These are phyloP conservation scores for Asclepias syriaca DNA, from an alignment of 257 asterid species.

Conservation along the genomic window DNA sequence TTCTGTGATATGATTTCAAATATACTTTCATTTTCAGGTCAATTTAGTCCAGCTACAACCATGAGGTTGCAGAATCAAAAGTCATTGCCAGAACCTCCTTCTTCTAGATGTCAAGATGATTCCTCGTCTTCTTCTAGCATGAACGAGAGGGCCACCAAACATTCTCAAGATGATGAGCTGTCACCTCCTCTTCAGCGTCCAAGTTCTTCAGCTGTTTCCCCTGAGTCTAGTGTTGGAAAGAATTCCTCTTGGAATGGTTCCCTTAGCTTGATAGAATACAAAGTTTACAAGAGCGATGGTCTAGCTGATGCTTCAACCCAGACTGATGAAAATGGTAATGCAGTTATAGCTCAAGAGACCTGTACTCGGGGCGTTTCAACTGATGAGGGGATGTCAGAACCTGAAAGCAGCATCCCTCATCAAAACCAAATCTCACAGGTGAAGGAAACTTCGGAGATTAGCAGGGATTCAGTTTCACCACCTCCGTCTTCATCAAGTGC, in stretches of 20 bases:
- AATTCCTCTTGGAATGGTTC: conserved; percentile 68
- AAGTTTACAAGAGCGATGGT: conserved; percentile 63
- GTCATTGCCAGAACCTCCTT: conserved; percentile 73
- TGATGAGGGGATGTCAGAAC: conserved; percentile 49
- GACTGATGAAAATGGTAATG: conserved; percentile 60
- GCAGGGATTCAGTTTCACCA: conserved; percentile 53
- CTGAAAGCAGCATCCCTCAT: conserved; percentile 26
- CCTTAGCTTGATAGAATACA: conserved; percentile 68
- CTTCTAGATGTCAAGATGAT: conserved; percentile 79
- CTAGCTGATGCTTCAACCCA: conserved; percentile 94
- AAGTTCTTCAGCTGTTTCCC: conserved; percentile 55
- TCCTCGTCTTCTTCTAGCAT: conserved; percentile 88
- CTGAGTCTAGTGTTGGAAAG: conserved; percentile 55
- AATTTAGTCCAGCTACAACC: conserved; percentile 61
- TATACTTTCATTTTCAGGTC: conserved; percentile 35
- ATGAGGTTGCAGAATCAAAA: conserved; percentile 51
- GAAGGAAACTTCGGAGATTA: conserved; percentile 48
- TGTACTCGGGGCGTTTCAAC: conserved; percentile 62
- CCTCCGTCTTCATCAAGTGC: conserved; percentile 72
- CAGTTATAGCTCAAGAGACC: conserved; percentile 37
- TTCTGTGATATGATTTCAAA: conserved; percentile 1
- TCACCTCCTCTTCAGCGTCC: conserved; percentile 62
- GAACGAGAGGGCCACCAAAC: conserved; percentile 56
- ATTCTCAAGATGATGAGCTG: conserved; percentile 63
- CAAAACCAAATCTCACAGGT: conserved; percentile 25